Conservation (phyloP, 768 basidiomycete species). For the Suillus ampliporus region DNA sequence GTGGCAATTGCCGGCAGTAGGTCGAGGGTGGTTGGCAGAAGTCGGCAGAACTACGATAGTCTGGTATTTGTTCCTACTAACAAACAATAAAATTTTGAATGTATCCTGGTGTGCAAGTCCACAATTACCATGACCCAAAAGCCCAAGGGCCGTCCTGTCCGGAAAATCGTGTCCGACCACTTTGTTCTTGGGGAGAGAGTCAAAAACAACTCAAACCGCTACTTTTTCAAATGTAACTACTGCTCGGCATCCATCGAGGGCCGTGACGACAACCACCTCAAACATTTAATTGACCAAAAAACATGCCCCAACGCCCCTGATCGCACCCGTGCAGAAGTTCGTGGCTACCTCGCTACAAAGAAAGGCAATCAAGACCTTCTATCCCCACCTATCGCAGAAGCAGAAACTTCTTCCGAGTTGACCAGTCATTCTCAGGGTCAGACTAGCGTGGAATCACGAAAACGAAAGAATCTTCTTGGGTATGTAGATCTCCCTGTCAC, state of each 20-base stretch:
- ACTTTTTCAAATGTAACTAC: constrained; percentile 19
- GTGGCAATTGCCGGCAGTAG: no score
- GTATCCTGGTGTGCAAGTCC: no score
- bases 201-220: constrained; percentile 13
- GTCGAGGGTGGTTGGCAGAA: no score
- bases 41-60: no score
- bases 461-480: not conserved
- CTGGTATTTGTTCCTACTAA: no score
- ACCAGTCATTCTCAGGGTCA: not conserved
- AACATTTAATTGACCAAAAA: constrained; percentile 9
- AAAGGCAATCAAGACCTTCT: not conserved
- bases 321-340: not conserved
- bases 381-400: not conserved
- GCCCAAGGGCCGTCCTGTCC: no score
- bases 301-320: not conserved
- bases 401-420: no score
- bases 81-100: no score
- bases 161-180: constrained; percentile 6
- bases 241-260: constrained; percentile 16
- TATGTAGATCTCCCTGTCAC: not conserved
- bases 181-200: constrained; percentile 6
- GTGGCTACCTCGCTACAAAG: constrained; percentile 5
- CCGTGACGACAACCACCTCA: constrained; percentile 18
- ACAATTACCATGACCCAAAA: no score
- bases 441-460: not conserved